Evolutionary conservation across 345 rosid species (phyloP), one percentile per base, ranked within the genome.

Genomic region (Schrenkiella parvula): DNA sequence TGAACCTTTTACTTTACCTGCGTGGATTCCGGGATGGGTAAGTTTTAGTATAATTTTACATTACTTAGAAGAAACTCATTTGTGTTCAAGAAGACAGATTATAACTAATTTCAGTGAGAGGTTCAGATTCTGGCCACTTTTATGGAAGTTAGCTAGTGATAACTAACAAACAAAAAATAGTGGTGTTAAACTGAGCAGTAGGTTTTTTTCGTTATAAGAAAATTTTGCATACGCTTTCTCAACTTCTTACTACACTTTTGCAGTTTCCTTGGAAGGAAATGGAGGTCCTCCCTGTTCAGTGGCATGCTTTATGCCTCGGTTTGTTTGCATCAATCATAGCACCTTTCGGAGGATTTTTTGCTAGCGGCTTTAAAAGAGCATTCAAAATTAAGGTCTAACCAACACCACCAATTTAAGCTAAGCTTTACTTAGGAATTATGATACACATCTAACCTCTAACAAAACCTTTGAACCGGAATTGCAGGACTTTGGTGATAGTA

Each of bases 401-500:
- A 23, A 55, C 50, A 56, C 37, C 57, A 29, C 18, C 65, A 56
- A 5, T 38, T 56, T 70, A 18, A 46, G n/a, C 41, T 32, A 39
- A 56, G 6, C 71, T 62, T 54, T 37, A 35, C 12, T 62, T 54
- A n/a, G n/a, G n/a, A n/a, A n/a, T n/a, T n/a, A 37, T 9, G 14
- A 23, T 31, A 15, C 14, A 11, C 22, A 34, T 46, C 51, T 41
- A 59, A 21, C 19, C 11, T 12, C 47, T 54, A 17, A 69, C 54
- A 11, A 37, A 63, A 35, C 43, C 23, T 4, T 8, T 74, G 4
- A 73, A 76, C 21, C 12, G 41, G 70, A 58, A 47, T 39, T 2
- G 22, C 89, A 95, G 97, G 99, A 95, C 78, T 95, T 95, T 79
- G 97, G 99, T 59, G 99, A 95, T 79, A 95, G 99, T 69, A 95